Evolutionary conservation across 441 rosid species (phyloP).

Genomic region (Erodium trifolium): DNA sequence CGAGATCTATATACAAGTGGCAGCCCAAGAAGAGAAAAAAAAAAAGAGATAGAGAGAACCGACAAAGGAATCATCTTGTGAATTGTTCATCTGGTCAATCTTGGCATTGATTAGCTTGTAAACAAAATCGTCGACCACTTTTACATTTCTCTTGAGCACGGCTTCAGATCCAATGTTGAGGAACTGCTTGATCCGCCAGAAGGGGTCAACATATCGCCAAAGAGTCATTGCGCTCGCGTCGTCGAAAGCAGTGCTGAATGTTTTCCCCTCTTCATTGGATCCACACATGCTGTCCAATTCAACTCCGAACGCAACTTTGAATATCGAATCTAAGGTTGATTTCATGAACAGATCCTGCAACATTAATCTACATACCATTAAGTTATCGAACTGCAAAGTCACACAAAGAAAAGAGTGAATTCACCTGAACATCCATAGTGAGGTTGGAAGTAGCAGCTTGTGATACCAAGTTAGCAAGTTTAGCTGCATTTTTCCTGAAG

Average conservation of each 20-base stretch:
- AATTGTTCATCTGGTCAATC: constrained; percentile 31
- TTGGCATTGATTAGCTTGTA: constrained; percentile 39
- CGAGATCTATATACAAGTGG: too few relatives aligned
- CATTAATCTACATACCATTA: neutral
- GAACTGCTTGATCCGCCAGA: constrained; percentile 36
- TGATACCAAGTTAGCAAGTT: constrained; percentile 33
- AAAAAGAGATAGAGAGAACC: constrained; percentile 23
- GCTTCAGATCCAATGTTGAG: constrained; percentile 49
- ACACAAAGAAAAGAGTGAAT: neutral
- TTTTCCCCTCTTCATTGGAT: constrained; percentile 35
- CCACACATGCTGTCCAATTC: constrained; percentile 44
- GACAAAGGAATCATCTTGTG: constrained; percentile 26
- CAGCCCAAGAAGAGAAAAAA: too few relatives aligned
- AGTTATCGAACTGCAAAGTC: neutral
- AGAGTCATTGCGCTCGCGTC: constrained; percentile 41
- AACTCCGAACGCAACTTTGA: constrained; percentile 41
- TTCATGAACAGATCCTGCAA: constrained; percentile 44
- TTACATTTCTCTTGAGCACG: constrained; percentile 28
- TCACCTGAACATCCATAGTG: constrained; percentile 42
- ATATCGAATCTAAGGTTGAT: constrained; percentile 46
- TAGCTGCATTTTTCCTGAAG: constrained; percentile 31
- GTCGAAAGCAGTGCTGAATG: constrained; percentile 38
- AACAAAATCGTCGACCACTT: constrained; percentile 30
- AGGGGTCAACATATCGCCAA: constrained; percentile 37
- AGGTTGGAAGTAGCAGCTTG: constrained; percentile 33